Evolutionary conservation across 2,329 filamentous ascomycete species (phyloP).

Genomic region (Exophiala lecanii-corni): DNA sequence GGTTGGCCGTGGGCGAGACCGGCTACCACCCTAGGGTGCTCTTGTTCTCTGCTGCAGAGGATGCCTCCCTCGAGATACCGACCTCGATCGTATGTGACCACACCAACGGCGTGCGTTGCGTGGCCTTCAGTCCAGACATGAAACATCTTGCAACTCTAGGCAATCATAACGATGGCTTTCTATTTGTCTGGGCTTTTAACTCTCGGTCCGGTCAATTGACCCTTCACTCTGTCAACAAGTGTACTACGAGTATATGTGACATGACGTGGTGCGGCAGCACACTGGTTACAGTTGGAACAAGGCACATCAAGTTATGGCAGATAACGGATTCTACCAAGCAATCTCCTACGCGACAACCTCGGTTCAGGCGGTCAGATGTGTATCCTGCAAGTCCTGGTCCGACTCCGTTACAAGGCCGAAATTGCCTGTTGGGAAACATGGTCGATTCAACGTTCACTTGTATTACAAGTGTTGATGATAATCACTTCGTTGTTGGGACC

Average conservation of each 20-base stretch:
- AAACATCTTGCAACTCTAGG: slow-evolving; percentile 85
- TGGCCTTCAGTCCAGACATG: slow-evolving; percentile 85
- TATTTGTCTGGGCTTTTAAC: slow-evolving; percentile 87
- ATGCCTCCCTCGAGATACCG: slow-evolving; percentile 73
- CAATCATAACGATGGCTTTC: slow-evolving; percentile 83
- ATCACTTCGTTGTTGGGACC: slow-evolving; percentile 75
- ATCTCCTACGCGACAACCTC: slow-evolving; percentile 62
- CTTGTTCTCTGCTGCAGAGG: slow-evolving; percentile 74
- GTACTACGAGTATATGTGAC: slow-evolving; percentile 76
- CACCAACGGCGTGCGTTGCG: slow-evolving; percentile 77
- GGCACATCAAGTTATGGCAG: slow-evolving; percentile 91
- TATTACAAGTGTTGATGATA: slow-evolving; percentile 65
- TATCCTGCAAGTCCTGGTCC: slow-evolving; percentile 45
- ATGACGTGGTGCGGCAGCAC: slow-evolving; percentile 87
- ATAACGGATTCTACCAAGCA: slow-evolving; percentile 45
- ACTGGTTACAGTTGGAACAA: slow-evolving; percentile 80
- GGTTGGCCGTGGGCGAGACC: slow-evolving; percentile 88
- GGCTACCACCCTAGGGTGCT: slow-evolving; percentile 89
- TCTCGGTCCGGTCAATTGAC: slow-evolving; percentile 73
- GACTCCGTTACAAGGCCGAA: slow-evolving; percentile 76
- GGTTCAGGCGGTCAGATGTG: slow-evolving; percentile 32
- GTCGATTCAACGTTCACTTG: slow-evolving; percentile 82
- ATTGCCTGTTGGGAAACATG: slow-evolving; percentile 76
- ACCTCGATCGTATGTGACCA: slow-evolving; percentile 85
- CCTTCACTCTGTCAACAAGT: slow-evolving; percentile 83